Percentiles rank a stretch among this genome's conserved stretches.
Conservation (phyloP, 768 basidiomycete genomes). For the Boletus bicolor region DNA sequence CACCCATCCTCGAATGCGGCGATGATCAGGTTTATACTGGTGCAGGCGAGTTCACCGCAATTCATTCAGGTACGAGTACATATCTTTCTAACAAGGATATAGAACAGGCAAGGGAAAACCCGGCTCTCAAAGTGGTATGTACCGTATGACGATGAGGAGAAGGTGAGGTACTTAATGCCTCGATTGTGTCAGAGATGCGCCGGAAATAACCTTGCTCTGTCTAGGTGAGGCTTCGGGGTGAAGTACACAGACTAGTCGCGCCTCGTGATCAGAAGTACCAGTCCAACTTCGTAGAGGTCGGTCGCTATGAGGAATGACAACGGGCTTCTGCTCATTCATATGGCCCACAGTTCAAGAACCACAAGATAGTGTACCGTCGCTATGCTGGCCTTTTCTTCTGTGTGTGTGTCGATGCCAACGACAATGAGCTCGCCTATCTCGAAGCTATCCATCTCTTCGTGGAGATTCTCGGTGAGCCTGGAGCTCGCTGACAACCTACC, state of each 20-base stretch:
- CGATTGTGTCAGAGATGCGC: neutral
- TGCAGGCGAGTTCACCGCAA: conserved; percentile 59
- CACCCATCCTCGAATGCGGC: conserved; percentile 15
- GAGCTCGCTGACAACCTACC: neutral
- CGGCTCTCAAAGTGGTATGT: conserved; percentile 98
- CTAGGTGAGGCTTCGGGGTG: conserved; percentile 89
- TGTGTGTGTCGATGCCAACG: conserved; percentile 95
- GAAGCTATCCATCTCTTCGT: conserved; percentile 99
- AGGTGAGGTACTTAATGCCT: conserved; percentile 47
- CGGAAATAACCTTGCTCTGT: neutral
- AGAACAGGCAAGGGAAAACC: conserved; percentile 99
- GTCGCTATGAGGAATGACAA: conserved; percentile 19
- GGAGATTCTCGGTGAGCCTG: conserved; percentile 81
- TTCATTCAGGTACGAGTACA: neutral
- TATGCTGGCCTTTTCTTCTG: conserved; percentile 99
- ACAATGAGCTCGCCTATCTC: conserved; percentile 95
- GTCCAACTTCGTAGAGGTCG: conserved; percentile 97
- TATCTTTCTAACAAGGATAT: neutral
- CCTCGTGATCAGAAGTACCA: conserved; percentile 98
- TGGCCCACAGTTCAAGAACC: conserved; percentile 79
- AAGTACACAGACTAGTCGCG: conserved; percentile 94
- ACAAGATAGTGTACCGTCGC: conserved; percentile 95
- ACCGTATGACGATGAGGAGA: conserved; percentile 98
- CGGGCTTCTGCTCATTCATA: conserved; percentile 4
- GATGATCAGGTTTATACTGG: conserved; percentile 98